Evolutionary conservation across 148 eudicot genomes (phyloP).

Genomic region (Salicornia ramosissima): DNA sequence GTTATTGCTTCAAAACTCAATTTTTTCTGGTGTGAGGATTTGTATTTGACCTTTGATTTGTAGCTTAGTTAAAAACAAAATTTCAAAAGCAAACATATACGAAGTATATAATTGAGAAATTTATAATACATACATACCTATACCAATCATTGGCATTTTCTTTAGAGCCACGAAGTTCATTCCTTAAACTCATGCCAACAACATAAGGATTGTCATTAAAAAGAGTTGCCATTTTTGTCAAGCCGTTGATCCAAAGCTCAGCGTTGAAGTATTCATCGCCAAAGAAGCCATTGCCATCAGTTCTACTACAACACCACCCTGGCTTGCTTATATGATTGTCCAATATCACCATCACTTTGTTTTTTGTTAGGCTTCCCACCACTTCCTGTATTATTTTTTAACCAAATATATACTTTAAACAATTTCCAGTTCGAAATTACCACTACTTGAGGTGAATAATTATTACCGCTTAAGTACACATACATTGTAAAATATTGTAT

Average conservation of each 20-base stretch:
- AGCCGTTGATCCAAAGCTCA: constrained; percentile 61
- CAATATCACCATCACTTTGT: constrained; percentile 74
- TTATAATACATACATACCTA: too few relatives aligned
- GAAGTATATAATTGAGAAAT: too few relatives aligned
- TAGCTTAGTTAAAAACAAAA: too few relatives aligned
- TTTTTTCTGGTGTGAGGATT: too few relatives aligned
- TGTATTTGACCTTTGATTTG: too few relatives aligned
- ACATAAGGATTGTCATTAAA: constrained; percentile 54
- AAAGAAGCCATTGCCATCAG: constrained; percentile 87
- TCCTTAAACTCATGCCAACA: constrained; percentile 86
- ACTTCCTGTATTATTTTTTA: constrained; percentile 46
- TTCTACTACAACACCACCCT: constrained; percentile 74
- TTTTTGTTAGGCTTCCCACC: constrained; percentile 48
- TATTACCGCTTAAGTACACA: too few relatives aligned
- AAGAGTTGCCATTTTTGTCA: constrained; percentile 62
- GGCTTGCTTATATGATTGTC: constrained; percentile 88
- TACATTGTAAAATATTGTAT: too few relatives aligned
- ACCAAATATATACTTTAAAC: too few relatives aligned
- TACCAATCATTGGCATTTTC: constrained; percentile 74
- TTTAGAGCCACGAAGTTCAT: constrained; percentile 80
- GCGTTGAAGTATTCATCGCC: constrained; percentile 67
- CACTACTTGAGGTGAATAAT: too few relatives aligned
- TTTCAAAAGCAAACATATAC: too few relatives aligned
- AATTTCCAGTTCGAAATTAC: too few relatives aligned
- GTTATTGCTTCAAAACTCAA: too few relatives aligned